Evolutionary conservation across 2,329 filamentous ascomycete genomes (phyloP).

Genomic region (Hortaea werneckii): DNA sequence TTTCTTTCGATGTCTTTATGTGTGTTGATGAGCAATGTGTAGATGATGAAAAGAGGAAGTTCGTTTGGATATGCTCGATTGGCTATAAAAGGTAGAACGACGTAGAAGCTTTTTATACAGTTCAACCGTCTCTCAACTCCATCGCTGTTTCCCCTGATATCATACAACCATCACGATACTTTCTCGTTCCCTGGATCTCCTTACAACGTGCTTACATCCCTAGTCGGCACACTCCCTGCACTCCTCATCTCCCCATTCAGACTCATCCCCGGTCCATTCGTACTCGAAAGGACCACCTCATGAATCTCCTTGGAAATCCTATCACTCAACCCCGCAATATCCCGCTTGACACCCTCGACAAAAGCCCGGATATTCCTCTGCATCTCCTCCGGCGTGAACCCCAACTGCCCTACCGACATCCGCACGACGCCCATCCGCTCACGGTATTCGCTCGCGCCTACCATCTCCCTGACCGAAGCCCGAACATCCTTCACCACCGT

Average conservation of each 20-base stretch:
- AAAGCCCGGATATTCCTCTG: constrained; percentile 73
- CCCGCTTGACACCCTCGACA: constrained; percentile 65
- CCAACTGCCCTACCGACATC: constrained; percentile 83
- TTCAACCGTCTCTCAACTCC: not conserved
- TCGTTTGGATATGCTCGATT: too few relatives aligned
- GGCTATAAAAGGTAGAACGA: too few relatives aligned
- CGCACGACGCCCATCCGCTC: constrained; percentile 76
- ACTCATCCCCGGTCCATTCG: constrained; percentile 75
- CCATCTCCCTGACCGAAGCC: constrained; percentile 66
- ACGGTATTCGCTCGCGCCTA: constrained; percentile 76
- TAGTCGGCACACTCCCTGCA: constrained; percentile 41
- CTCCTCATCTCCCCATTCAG: constrained; percentile 69
- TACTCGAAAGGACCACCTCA: constrained; percentile 73
- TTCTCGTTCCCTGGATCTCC: not conserved
- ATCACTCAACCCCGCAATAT: constrained; percentile 57
- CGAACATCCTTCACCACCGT: constrained; percentile 78
- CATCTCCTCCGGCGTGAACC: constrained; percentile 78
- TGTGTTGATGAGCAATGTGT: too few relatives aligned
- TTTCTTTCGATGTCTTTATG: too few relatives aligned
- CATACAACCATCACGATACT: not conserved
- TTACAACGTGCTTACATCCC: constrained; percentile 19
- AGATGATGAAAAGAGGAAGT: not conserved
- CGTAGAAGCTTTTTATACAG: not conserved
- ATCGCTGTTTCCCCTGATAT: too few relatives aligned
- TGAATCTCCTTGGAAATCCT: constrained; percentile 62